Conservation (phyloP, 169 alveolate species). For the Plasmodium blacklocki region DNA sequence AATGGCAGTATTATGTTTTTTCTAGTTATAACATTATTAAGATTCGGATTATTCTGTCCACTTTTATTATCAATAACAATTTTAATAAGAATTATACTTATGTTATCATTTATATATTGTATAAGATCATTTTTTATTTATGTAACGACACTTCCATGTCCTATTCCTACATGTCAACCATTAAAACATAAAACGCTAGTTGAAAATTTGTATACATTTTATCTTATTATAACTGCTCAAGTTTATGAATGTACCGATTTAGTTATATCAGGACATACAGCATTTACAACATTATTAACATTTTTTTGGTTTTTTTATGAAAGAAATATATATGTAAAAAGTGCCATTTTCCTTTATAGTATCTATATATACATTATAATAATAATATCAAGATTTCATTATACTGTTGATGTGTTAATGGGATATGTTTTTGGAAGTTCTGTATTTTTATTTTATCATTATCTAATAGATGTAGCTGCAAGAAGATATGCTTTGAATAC, state of each 20-base stretch:
- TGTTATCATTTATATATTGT: constrained; percentile 76
- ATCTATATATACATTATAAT: constrained; percentile 54
- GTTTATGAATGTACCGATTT: constrained; percentile 83
- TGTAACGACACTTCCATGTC: constrained; percentile 82
- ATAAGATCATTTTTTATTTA: constrained; percentile 80
- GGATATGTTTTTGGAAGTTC: constrained; percentile 76
- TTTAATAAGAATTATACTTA: constrained; percentile 65
- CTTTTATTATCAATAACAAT: constrained; percentile 63
- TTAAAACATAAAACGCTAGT: constrained; percentile 14
- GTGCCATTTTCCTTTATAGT: constrained; percentile 34
- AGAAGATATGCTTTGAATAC: constrained; percentile 36
- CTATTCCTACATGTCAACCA: constrained; percentile 77
- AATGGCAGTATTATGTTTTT: constrained; percentile 62
- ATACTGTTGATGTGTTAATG: constrained; percentile 85
- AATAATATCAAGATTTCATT: constrained; percentile 80
- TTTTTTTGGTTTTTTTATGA: constrained; percentile 68
- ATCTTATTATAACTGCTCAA: constrained; percentile 75
- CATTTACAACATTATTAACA: constrained; percentile 77
- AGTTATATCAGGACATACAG: constrained; percentile 85
- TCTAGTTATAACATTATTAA: constrained; percentile 32
- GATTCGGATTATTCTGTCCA: constrained; percentile 78
- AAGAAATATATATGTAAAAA: constrained; percentile 53
- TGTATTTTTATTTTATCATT: constrained; percentile 31
- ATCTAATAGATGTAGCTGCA: constrained; percentile 43
- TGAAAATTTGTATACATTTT: constrained; percentile 41